Conservation (phyloP, 768 basidiomycete species). For the Pleurotus citrinopileatus region DNA sequence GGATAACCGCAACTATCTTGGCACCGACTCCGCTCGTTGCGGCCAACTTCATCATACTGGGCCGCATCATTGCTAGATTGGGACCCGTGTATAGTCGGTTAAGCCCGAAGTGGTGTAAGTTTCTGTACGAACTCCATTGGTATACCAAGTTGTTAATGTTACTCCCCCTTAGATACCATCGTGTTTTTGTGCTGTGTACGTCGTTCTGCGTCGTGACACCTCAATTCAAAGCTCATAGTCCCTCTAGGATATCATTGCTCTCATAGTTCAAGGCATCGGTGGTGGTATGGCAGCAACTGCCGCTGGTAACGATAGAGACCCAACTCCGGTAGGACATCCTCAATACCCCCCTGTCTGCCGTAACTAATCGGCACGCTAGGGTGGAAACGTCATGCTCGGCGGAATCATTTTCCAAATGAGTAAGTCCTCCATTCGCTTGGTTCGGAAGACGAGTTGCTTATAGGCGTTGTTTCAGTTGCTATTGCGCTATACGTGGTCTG, state of each 20-base stretch:
- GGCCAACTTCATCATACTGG: conserved; percentile 58
- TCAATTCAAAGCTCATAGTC: neutral
- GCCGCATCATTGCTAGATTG: conserved; percentile 40
- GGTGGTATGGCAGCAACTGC: conserved; percentile 44
- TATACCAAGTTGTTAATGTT: neutral
- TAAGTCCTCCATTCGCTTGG: conserved; percentile 4
- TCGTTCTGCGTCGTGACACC: neutral
- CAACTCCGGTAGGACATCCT: conserved; percentile 12
- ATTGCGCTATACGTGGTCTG: conserved; percentile 38
- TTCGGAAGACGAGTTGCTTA: neutral
- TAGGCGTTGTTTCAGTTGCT: conserved; percentile 28
- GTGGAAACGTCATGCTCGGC: conserved; percentile 48
- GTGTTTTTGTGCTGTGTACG: conserved; percentile 37
- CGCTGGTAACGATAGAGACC: conserved; percentile 10
- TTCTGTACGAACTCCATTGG: neutral
- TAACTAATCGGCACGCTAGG: conserved; percentile 22
- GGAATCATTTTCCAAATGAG: conserved; percentile 50
- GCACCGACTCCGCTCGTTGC: conserved; percentile 57
- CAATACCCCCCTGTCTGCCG: neutral
- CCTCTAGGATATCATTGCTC: conserved; percentile 42
- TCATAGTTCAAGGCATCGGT: conserved; percentile 55
- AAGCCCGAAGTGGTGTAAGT: conserved; percentile 39
- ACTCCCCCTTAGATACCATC: conserved; percentile 31
- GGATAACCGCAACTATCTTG: conserved; percentile 52
- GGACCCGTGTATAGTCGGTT: conserved; percentile 47